Conservation (phyloP, 805 yeast genomes). For the Candida michaelii region DNA sequence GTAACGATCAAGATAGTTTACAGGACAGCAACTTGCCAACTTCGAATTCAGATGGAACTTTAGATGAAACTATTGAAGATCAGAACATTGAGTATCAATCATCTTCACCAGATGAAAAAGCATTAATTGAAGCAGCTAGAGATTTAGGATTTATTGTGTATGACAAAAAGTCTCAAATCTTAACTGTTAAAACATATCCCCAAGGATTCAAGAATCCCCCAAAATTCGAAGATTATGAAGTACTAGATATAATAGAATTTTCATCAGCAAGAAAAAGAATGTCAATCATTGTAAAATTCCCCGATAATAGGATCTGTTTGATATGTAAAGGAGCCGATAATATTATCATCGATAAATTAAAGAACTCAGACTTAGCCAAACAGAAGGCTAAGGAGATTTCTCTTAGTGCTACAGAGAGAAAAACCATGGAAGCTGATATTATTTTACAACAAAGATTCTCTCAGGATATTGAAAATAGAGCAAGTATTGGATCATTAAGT, state of each 20-base stretch:
- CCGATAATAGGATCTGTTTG: constrained; percentile 71
- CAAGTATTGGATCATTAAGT: constrained; percentile 28
- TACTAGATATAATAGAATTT: constrained; percentile 82
- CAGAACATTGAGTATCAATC: constrained; percentile 76
- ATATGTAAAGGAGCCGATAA: constrained; percentile 97
- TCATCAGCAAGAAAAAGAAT: constrained; percentile 87
- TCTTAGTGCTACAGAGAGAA: constrained; percentile 57
- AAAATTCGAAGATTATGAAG: constrained; percentile 63
- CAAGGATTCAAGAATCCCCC: constrained; percentile 71
- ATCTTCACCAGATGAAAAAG: constrained; percentile 95
- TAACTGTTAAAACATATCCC: constrained; percentile 79
- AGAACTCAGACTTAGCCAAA: constrained; percentile 56
- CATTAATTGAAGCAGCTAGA: constrained; percentile 89
- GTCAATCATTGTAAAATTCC: constrained; percentile 82
- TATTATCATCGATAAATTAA: constrained; percentile 73
- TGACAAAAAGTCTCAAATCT: constrained; percentile 58
- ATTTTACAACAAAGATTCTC: constrained; percentile 58
- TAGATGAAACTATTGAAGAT: constrained; percentile 10
- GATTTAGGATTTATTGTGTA: constrained; percentile 89
- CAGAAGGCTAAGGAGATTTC: constrained; percentile 66
- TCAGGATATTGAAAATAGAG: constrained; percentile 26
- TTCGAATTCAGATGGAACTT: not conserved
- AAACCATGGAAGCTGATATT: constrained; percentile 72
- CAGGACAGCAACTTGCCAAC: not conserved
- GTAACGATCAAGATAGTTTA: not conserved